Evolutionary conservation across 169 alveolate genomes (phyloP), one percentile per base, ranked within the genome.

Genomic region (Eimeria praecox): DNA sequence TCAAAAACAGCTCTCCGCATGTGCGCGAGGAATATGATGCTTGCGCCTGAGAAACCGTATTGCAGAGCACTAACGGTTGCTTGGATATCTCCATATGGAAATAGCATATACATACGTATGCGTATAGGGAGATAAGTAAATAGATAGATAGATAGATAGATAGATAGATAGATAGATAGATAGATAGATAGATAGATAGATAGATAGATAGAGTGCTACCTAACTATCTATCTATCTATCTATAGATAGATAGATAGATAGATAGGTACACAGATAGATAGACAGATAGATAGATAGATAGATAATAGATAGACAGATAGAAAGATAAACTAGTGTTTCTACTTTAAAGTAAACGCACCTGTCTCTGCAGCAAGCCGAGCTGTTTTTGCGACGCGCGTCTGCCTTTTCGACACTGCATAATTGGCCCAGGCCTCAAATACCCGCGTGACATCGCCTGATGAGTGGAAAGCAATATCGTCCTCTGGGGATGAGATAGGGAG

Each of bases 391-490:
- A 1, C 54, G 46, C 22, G 1, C 52, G 16, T 27, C 30, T 49
- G n/a, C 18, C 91, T 0, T 83, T 83, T 83, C 2, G 4, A 49
- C 3, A 35, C 20, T 27, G 77, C 49, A 33, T 2, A 54, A 9
- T 49, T n/a, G 14, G 33, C 54, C 91, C 75, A 83, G 27, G 42
- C n/a, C 56, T 83, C 54, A 77, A 83, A 83, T 14, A n/a, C 77
- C 44, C 27, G 18, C 22, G 77, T 52, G 38, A 9, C 91, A 6
- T 40, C 54, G 8, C 75, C 91, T 9, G 46, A 3, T 0, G 75
- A 83, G 52, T 52, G 46, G 33, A 83, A 54, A 27, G 77, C 91
- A 27, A 83, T 83, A 27, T 83, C 91, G 24, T 83, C 62, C 6
- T 12, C 56, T 16, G 91, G 91, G 10, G 66, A 40, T 24, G 91